These are phyloP conservation scores for Botrytis porri DNA, from an alignment of 2,329 filamentous ascomycete genomes.

Conservation along the genomic window DNA sequence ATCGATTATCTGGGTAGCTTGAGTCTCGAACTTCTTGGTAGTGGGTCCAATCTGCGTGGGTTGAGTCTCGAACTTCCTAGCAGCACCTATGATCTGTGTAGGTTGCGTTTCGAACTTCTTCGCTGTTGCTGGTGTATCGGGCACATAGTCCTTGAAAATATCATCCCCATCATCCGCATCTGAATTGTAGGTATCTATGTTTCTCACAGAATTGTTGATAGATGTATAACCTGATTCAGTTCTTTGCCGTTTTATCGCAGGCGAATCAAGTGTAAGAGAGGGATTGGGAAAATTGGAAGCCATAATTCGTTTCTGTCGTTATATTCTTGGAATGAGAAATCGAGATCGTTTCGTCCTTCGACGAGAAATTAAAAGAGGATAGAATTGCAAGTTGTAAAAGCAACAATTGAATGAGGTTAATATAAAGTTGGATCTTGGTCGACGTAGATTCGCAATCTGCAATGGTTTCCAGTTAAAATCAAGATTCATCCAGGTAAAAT, in stretches of 20 bases:
- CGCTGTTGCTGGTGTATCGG: constrained; percentile 33
- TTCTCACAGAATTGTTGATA: constrained; percentile 29
- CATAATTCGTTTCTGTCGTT: constrained; percentile 23
- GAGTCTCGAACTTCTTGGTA: constrained; percentile 38
- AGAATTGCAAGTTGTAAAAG: not conserved
- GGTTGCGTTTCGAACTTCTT: constrained; percentile 41
- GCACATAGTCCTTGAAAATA: constrained; percentile 45
- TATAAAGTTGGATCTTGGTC: not conserved
- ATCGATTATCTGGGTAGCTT: constrained; percentile 41
- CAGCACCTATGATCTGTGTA: constrained; percentile 7
- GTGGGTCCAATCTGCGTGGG: constrained; percentile 23
- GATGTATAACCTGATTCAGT: constrained; percentile 36
- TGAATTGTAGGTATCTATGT: constrained; percentile 37
- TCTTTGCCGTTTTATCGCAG: constrained; percentile 37
- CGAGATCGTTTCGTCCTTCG: not conserved
- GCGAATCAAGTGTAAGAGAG: constrained; percentile 28
- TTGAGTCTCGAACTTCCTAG: constrained; percentile 41
- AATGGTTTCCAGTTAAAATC: not conserved
- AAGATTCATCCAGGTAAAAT: not conserved
- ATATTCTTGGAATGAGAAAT: not conserved
- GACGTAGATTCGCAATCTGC: not conserved
- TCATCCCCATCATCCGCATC: constrained; percentile 48
- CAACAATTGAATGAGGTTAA: not conserved
- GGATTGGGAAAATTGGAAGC: constrained; percentile 23
- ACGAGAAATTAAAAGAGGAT: not conserved